phyloP scores from a whole-genome alignment of 169 alveolate genomes.

The Plasmodium cynomolgi region DNA sequence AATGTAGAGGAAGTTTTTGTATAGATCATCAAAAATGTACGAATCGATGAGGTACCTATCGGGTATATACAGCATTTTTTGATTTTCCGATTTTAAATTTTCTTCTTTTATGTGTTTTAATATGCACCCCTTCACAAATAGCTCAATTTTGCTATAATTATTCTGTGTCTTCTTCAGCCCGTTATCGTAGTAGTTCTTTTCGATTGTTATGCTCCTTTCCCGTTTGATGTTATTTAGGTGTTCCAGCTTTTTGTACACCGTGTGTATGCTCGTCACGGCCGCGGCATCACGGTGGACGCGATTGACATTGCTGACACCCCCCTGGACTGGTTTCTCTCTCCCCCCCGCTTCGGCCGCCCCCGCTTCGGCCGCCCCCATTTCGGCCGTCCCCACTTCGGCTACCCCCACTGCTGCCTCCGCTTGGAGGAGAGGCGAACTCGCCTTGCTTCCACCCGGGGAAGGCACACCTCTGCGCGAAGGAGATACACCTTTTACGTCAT shows the following conservation, averaged over 20 bases:
- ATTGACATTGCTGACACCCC: too few species aligned
- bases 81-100: neutral
- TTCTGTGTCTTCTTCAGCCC: constrained; percentile 20
- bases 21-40: constrained; percentile 30
- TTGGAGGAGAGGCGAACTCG: neutral
- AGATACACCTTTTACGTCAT: neutral
- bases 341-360: too few species aligned
- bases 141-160: neutral
- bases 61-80: neutral
- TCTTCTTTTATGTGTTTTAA: neutral
- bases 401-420: neutral
- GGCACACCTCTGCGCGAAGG: neutral
- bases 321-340: neutral
- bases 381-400: neutral
- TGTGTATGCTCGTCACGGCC: neutral
- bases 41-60: constrained; percentile 38
- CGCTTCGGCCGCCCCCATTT: neutral
- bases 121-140: neutral
- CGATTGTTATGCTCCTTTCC: neutral
- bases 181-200: constrained; percentile 26
- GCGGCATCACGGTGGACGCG: neutral
- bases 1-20: constrained; percentile 17
- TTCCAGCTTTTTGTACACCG: constrained; percentile 50
- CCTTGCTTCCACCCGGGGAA: neutral
- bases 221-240: constrained; percentile 31